phyloP scores from a whole-genome alignment of 2,329 filamentous ascomycete genomes.

The Clonostachys rhizophaga region DNA sequence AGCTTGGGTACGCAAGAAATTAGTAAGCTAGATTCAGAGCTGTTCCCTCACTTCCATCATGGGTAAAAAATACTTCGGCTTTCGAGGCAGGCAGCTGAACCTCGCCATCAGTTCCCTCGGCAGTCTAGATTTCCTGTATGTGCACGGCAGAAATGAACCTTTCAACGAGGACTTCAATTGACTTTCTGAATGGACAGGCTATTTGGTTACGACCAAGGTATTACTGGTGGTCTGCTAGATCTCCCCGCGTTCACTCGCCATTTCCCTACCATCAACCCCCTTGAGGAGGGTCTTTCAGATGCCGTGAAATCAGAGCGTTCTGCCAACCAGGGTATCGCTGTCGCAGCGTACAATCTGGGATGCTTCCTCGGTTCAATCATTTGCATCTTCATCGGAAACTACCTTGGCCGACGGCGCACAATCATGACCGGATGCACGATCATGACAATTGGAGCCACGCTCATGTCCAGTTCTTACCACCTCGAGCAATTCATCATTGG shows the following conservation, averaged over 20 bases:
- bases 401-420: slow-evolving; percentile 31
- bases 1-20: too few relatives aligned
- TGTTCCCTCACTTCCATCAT: too few relatives aligned
- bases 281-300: slow-evolving; percentile 12
- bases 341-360: slow-evolving; percentile 38
- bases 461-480: slow-evolving; percentile 6
- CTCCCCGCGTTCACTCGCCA: slow-evolving; percentile 13
- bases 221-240: slow-evolving; percentile 28
- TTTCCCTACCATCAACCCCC: slow-evolving; percentile 33
- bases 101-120: slow-evolving; percentile 8
- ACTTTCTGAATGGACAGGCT: slow-evolving; percentile 7
- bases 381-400: slow-evolving; percentile 31
- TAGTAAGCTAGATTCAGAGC: too few relatives aligned
- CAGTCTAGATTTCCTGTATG: slow-evolving; percentile 7
- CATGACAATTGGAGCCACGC: slow-evolving; percentile 4
- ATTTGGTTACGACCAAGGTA: slow-evolving; percentile 29
- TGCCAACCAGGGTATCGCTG: slow-evolving; percentile 24
- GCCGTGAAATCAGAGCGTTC: slow-evolving; percentile 15
- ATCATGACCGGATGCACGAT: slow-evolving; percentile 17
- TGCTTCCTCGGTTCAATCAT: slow-evolving; percentile 39
- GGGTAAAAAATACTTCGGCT: slow-evolving; percentile 8
- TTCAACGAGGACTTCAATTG: not conserved
- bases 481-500: slow-evolving; percentile 17
- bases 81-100: slow-evolving; percentile 7
- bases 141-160: not conserved